Percentiles rank a stretch among this genome's conserved stretches.
Evolutionary conservation across 306 rosid genomes (phyloP).

Genomic region (Inga oerstediana): DNA sequence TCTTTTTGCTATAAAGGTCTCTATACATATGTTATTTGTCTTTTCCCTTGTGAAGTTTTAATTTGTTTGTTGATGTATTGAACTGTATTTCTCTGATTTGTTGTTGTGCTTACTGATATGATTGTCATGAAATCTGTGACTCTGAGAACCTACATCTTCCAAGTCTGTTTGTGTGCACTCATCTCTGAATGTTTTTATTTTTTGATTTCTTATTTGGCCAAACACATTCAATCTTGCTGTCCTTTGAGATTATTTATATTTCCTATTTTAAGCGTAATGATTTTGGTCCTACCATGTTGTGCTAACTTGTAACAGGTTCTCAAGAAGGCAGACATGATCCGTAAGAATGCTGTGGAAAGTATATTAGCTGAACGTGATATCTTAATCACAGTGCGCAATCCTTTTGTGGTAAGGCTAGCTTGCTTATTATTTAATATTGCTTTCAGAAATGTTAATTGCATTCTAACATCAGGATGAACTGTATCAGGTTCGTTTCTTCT

Average conservation of each 20-base stretch:
- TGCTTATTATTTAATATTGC: conserved; percentile 33
- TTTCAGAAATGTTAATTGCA: conserved; percentile 20
- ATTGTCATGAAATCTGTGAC: background rate
- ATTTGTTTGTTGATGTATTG: background rate
- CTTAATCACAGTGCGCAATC: conserved; percentile 97
- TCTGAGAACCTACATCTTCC: background rate
- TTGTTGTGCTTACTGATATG: background rate
- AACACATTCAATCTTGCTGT: background rate
- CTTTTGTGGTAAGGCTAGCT: conserved; percentile 85
- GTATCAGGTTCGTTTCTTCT: conserved; percentile 97
- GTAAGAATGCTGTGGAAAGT: conserved; percentile 99
- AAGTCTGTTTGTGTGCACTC: background rate
- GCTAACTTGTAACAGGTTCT: conserved; percentile 68
- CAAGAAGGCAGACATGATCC: conserved; percentile 98
- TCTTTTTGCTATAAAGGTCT: conserved; percentile 95
- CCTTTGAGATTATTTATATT: conserved; percentile 14
- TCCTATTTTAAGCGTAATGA: conserved; percentile 6
- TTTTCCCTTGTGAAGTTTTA: background rate
- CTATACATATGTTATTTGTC: conserved; percentile 4
- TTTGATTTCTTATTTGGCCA: background rate
- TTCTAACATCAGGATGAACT: conserved; percentile 38
- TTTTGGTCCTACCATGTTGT: conserved; percentile 16
- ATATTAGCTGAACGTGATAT: conserved; percentile 98
- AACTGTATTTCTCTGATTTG: conserved; percentile 29
- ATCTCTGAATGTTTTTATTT: background rate